Percentiles rank a stretch among this genome's conserved stretches.
These are phyloP conservation scores for Asclepias syriaca DNA, from an alignment of 257 asterid species.

Conservation along the genomic window DNA sequence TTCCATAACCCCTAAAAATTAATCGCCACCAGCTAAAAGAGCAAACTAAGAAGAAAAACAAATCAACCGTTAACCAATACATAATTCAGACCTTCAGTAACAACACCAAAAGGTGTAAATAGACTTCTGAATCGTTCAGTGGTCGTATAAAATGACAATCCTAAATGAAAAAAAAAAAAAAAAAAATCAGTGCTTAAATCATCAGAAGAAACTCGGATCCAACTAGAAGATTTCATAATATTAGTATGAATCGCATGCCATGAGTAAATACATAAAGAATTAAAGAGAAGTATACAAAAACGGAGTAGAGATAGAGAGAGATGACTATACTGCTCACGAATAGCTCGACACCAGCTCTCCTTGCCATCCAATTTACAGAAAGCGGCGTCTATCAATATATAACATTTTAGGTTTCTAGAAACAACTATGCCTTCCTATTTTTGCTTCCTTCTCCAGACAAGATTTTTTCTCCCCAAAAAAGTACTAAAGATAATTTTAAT, in stretches of 20 bases:
- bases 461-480: no score
- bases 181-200: conserved; percentile 4
- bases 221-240: background rate
- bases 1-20: background rate
- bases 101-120: conserved; percentile 54
- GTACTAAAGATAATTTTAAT: no score
- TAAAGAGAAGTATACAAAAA: background rate
- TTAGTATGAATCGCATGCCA: background rate
- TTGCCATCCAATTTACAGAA: conserved; percentile 34
- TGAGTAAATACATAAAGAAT: background rate
- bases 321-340: conserved; percentile 53
- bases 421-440: no score
- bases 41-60: background rate
- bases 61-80: background rate
- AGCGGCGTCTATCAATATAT: background rate
- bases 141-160: conserved; percentile 71
- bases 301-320: background rate
- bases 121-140: conserved; percentile 43
- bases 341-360: conserved; percentile 40
- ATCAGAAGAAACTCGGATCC: background rate
- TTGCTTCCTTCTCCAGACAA: no score
- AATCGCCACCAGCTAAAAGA: background rate
- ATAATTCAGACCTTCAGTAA: conserved; percentile 42
- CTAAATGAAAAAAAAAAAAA: conserved; percentile 19
- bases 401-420: no score